Percentiles rank a stretch among this genome's conserved stretches.
Conservation (phyloP, 1,139 yeast genomes). For the Suhomyces taliae region DNA sequence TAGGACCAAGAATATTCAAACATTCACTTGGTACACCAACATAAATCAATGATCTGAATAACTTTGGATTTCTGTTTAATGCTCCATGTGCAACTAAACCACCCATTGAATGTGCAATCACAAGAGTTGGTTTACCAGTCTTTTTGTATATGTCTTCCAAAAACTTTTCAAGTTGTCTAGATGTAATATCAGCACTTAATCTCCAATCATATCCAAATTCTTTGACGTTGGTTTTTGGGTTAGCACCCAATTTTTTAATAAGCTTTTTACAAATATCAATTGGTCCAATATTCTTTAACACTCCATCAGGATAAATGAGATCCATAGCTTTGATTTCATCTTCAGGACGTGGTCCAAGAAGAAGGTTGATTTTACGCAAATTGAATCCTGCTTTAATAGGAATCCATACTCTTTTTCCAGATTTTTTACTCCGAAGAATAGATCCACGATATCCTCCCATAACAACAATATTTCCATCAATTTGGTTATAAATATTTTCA, state of each 20-base stretch:
- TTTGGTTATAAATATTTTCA: constrained; percentile 38
- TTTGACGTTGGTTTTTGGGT: constrained; percentile 62
- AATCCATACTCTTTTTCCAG: constrained; percentile 75
- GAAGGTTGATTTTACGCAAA: constrained; percentile 63
- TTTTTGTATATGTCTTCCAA: constrained; percentile 41
- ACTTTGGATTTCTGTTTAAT: constrained; percentile 62
- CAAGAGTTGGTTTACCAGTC: constrained; percentile 57
- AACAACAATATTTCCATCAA: constrained; percentile 75
- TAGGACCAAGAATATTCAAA: constrained; percentile 82
- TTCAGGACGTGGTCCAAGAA: constrained; percentile 68
- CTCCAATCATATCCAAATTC: constrained; percentile 95
- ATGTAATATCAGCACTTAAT: constrained; percentile 56
- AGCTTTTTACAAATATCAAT: constrained; percentile 72
- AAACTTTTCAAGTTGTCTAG: constrained; percentile 50
- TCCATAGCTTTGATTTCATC: constrained; percentile 57
- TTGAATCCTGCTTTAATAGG: constrained; percentile 86
- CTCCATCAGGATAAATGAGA: constrained; percentile 68
- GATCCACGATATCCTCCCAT: constrained; percentile 91
- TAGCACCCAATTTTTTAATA: constrained; percentile 52
- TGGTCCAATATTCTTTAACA: constrained; percentile 83
- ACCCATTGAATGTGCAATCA: constrained; percentile 93
- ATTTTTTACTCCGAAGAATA: constrained; percentile 63
- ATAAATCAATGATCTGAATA: constrained; percentile 72
- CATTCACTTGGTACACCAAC: constrained; percentile 87
- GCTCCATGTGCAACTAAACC: constrained; percentile 83